phyloP scores from a whole-genome alignment of 768 basidiomycete genomes.

The Russula griseocarnosa region DNA sequence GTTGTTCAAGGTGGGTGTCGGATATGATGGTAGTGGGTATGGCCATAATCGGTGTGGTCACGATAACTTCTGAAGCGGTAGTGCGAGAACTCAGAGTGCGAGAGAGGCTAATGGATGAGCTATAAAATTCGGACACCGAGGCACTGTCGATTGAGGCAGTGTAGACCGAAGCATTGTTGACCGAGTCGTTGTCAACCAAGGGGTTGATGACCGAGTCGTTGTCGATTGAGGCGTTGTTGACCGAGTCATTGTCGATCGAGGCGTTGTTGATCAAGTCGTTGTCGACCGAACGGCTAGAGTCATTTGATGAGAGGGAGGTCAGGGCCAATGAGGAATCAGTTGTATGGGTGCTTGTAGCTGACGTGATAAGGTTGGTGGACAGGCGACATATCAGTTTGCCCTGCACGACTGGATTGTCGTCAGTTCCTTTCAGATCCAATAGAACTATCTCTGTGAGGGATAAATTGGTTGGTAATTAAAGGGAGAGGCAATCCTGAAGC shows the following conservation, averaged over 20 bases:
- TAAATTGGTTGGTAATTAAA: not conserved
- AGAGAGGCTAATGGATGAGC: slow-evolving; percentile 46
- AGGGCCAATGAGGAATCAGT: slow-evolving; percentile 56
- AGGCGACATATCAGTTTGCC: slow-evolving; percentile 96
- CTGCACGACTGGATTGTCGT: slow-evolving; percentile 95
- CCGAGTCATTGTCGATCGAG: too few species aligned
- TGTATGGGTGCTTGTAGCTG: slow-evolving; percentile 79
- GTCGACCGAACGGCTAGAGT: too few species aligned
- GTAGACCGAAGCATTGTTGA: too few species aligned
- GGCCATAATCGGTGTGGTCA: slow-evolving; percentile 22
- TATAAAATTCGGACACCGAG: not conserved
- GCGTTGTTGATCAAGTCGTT: too few species aligned
- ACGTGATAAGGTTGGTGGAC: slow-evolving; percentile 81
- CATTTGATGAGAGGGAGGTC: slow-evolving; percentile 56
- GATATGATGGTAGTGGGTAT: slow-evolving; percentile 37
- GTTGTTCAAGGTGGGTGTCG: slow-evolving; percentile 31
- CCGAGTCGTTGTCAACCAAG: too few species aligned
- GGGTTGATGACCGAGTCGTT: too few species aligned
- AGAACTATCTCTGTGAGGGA: slow-evolving; percentile 79
- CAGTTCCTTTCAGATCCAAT: slow-evolving; percentile 93
- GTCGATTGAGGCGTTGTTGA: too few species aligned
- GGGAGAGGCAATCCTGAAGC: too few species aligned
- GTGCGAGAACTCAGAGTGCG: slow-evolving; percentile 67
- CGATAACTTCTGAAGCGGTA: slow-evolving; percentile 44
- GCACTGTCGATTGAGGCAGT: too few species aligned